These are phyloP conservation scores for Diaporthe australafricana DNA, from an alignment of 2,329 filamentous ascomycete species.

Conservation along the genomic window DNA sequence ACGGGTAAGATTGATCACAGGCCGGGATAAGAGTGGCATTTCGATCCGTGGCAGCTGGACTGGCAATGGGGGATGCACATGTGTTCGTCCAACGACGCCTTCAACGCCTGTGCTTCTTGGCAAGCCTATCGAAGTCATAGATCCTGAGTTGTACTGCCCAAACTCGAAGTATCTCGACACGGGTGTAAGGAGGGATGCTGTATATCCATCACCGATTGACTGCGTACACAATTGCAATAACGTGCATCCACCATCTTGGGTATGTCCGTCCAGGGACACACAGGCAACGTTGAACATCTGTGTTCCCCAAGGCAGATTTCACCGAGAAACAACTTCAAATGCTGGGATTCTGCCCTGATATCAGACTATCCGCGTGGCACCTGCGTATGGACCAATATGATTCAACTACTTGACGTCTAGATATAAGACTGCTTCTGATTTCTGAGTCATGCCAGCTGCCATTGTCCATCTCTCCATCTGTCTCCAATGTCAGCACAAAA, in stretches of 20 bases:
- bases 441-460: neutral
- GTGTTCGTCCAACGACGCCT: neutral
- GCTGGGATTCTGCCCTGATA: neutral
- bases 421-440: neutral
- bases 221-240: too few species aligned
- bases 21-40: too few species aligned
- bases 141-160: neutral
- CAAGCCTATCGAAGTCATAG: neutral
- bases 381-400: neutral
- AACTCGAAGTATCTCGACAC: too few species aligned
- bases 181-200: too few species aligned
- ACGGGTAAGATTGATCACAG: neutral
- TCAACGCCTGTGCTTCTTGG: neutral
- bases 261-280: too few species aligned
- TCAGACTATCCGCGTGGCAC: neutral
- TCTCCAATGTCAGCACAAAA: neutral
- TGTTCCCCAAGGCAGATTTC: neutral
- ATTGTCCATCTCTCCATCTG: neutral
- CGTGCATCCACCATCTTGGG: neutral
- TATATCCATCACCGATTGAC: too few species aligned
- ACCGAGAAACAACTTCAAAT: rapidly evolving
- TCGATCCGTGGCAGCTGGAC: too few species aligned
- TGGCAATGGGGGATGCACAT: neutral
- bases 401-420: neutral
- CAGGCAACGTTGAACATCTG: too few species aligned